Evolutionary conservation across 2,329 filamentous ascomycete genomes (phyloP), one percentile per base, ranked within the genome.

Genomic region (Coleophoma eucalyptorum): DNA sequence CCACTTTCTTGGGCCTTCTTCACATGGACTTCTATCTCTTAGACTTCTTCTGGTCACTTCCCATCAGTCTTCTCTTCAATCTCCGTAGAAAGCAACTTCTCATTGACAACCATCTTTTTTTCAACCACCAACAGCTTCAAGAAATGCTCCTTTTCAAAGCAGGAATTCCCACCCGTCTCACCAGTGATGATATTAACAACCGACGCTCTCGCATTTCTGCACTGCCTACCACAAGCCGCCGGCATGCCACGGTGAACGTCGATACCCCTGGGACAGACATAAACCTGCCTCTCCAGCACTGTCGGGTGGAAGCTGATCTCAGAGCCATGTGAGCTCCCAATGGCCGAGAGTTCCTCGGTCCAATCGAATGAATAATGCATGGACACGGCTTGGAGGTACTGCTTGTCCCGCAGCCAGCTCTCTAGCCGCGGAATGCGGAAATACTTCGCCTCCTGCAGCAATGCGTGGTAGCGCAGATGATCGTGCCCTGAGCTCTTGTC

Each of bases 271-370:
- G 66, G 65, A 43, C 65, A 67, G 8, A 75, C 62, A 54, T 73
- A 76, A 2, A 74, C 67, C 57, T 69, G 71, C 51, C 69, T 69
- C 2, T 63, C 69, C 18, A 20, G 10, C 49, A 57, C 59, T 54
- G 3, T 46, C 15, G 35, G 26, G 37, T 38, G 19, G 38, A 40
- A 49, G 20, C 48, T 37, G 19, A 42, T 20, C 38, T 52, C 46
- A 3, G 41, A 41, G 34, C 53, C 62, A 50, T 3, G 55, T 18
- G 5, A 15, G 8, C 20, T 26, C 26, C 6, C 5, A 16, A n/a
- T n/a, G 11, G 13, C 13, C 20, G 20, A 4, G 20, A 44, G 31
- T 6, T 44, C 42, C 2, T 44, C 19, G 1, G 18, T 13, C 16
- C 15, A 12, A 2, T 26, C 26, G 26, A 32, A 26, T 15, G 13